phyloP scores from a whole-genome alignment of 495 filamentous ascomycete genomes.

The Podospora fimiseda region DNA sequence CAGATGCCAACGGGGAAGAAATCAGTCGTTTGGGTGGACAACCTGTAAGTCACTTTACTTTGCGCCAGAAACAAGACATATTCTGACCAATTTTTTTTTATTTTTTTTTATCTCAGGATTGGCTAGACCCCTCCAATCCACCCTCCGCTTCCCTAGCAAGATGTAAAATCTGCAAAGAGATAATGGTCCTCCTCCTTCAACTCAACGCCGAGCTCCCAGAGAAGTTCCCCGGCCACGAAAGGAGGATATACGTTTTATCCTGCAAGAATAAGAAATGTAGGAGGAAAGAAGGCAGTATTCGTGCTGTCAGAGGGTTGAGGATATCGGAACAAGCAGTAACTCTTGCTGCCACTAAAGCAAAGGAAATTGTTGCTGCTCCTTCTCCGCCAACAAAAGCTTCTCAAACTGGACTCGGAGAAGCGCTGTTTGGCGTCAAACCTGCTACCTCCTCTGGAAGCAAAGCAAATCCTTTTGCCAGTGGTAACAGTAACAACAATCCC shows the following conservation, averaged over 20 bases:
- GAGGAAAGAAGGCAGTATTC: constrained; percentile 72
- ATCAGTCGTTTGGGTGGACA: constrained; percentile 82
- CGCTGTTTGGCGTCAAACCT: constrained; percentile 47
- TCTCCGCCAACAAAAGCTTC: constrained; percentile 14
- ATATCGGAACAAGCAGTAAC: constrained; percentile 30
- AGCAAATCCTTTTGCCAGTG: constrained; percentile 44
- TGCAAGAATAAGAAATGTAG: constrained; percentile 76
- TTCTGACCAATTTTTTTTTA: background rate
- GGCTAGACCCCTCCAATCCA: constrained; percentile 61
- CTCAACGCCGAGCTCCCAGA: constrained; percentile 88
- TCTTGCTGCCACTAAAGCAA: constrained; percentile 6
- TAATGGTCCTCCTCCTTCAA: constrained; percentile 82
- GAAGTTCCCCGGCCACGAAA: constrained; percentile 74
- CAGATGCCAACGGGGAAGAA: constrained; percentile 73
- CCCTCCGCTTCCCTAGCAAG: constrained; percentile 75
- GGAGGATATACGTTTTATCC: constrained; percentile 76
- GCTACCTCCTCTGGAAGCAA: constrained; percentile 13
- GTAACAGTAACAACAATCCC: constrained; percentile 32
- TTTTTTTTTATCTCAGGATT: constrained; percentile 50
- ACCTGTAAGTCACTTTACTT: constrained; percentile 57
- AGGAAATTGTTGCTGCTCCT: constrained; percentile 16
- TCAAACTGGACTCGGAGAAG: constrained; percentile 43
- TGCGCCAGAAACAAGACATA: background rate
- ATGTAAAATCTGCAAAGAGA: constrained; percentile 81
- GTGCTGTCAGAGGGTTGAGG: constrained; percentile 60